phyloP scores from a whole-genome alignment of 306 rosid genomes.

The Cyamopsis tetragonoloba region DNA sequence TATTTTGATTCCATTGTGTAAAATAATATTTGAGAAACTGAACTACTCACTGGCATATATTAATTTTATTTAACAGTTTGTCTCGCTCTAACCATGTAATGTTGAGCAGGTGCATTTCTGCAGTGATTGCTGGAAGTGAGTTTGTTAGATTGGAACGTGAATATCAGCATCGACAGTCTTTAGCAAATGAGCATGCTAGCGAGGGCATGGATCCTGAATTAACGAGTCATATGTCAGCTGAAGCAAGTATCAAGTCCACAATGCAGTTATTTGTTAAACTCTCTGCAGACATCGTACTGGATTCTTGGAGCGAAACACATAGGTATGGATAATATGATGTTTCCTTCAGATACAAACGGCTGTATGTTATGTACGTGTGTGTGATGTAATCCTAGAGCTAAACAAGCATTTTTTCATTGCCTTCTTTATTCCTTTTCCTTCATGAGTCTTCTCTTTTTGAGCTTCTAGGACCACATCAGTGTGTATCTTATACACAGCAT shows the following conservation, averaged over 20 bases:
- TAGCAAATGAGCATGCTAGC: constrained; percentile 60
- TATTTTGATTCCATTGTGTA: constrained; percentile 15
- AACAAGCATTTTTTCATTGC: too few species aligned
- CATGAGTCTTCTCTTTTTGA: too few species aligned
- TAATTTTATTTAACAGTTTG: background rate
- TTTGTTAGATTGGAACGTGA: constrained; percentile 87
- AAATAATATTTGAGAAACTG: background rate
- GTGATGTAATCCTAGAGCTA: too few species aligned
- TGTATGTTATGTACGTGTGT: background rate
- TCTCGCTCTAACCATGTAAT: constrained; percentile 24
- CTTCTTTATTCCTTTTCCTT: too few species aligned
- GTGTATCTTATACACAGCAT: too few species aligned
- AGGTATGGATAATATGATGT: constrained; percentile 40
- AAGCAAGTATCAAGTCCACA: constrained; percentile 80
- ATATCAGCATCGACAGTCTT: constrained; percentile 60
- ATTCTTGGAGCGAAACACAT: constrained; percentile 79
- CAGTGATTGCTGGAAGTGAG: constrained; percentile 93
- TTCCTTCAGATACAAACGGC: background rate
- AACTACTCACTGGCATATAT: background rate
- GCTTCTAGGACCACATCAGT: too few species aligned
- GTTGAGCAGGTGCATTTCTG: constrained; percentile 78
- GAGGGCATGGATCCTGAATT: constrained; percentile 60
- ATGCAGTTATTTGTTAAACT: constrained; percentile 86
- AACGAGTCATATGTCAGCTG: constrained; percentile 60
- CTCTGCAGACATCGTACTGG: constrained; percentile 75